Conservation (phyloP, 2,329 filamentous ascomycete genomes). For the Fusarium redolens region DNA sequence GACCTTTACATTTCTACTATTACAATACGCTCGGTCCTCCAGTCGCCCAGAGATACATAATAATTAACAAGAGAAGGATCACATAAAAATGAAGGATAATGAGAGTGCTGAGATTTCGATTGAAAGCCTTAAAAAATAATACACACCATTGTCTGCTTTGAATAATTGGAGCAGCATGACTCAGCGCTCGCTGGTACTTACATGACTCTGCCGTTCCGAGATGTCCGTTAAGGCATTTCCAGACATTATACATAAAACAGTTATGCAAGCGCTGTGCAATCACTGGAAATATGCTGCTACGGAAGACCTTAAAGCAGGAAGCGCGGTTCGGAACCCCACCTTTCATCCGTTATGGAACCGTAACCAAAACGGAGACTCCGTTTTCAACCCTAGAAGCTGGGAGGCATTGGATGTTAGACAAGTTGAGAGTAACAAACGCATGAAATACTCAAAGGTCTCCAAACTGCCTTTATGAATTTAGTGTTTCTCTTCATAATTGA, state of each 20-base stretch:
- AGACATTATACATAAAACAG: background rate
- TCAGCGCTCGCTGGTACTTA: background rate
- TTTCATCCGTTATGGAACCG: background rate
- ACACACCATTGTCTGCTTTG: background rate
- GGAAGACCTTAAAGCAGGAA: background rate
- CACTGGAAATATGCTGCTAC: background rate
- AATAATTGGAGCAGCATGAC: background rate
- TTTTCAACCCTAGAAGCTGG: background rate
- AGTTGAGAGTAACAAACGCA: no score
- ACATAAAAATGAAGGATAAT: no score
- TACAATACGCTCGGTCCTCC: background rate
- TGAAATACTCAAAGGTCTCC: background rate
- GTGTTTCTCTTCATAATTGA: background rate
- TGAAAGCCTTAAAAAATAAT: background rate
- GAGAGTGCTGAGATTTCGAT: background rate
- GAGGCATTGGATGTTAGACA: background rate
- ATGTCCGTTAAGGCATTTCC: background rate
- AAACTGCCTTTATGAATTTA: background rate
- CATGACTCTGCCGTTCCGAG: background rate
- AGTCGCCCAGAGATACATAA: background rate
- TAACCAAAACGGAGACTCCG: background rate
- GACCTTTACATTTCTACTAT: background rate
- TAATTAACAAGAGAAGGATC: background rate
- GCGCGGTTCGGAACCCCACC: background rate
- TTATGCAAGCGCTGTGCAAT: background rate